These are phyloP conservation scores for Balamuthia mandrillaris DNA, from an alignment of 208 protist species.

Conservation along the genomic window DNA sequence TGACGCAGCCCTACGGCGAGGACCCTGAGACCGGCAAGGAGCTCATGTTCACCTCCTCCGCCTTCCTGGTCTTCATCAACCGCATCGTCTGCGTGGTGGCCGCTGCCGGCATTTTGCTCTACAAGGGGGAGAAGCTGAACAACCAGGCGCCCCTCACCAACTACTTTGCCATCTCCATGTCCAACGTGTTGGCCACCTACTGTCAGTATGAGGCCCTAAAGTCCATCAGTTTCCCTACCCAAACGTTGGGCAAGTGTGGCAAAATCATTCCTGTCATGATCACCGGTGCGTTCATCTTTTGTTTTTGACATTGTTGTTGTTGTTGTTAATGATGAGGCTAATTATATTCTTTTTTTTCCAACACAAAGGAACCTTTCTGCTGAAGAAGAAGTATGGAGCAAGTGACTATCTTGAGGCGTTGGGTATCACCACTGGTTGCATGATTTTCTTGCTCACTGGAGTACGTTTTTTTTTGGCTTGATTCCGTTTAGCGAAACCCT, in stretches of 20 bases:
- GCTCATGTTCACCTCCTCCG: constrained; percentile 28
- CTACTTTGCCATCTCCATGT: constrained; percentile 45
- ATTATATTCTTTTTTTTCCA: too few relatives aligned
- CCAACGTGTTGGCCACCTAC: constrained; percentile 55
- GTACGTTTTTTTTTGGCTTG: neutral
- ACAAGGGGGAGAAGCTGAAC: neutral
- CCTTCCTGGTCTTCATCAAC: constrained; percentile 55
- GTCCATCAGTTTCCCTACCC: constrained; percentile 62
- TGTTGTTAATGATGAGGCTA: too few relatives aligned
- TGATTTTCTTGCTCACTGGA: constrained; percentile 50
- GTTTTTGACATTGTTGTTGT: too few relatives aligned
- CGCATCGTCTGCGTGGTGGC: constrained; percentile 44
- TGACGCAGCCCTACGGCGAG: constrained; percentile 44
- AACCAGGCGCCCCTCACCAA: constrained; percentile 43
- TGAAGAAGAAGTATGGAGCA: constrained; percentile 29
- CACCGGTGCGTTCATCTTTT: constrained; percentile 45
- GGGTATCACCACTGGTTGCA: constrained; percentile 47
- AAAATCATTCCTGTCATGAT: constrained; percentile 67
- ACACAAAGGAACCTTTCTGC: too few relatives aligned
- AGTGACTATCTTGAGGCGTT: constrained; percentile 48
- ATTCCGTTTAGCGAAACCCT: neutral
- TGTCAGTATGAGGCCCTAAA: constrained; percentile 64
- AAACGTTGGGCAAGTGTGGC: constrained; percentile 57
- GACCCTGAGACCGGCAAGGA: neutral
- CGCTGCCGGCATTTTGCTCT: neutral